Conservation (phyloP, 1,284 basidiomycete genomes). For the Ceratobasidium sp. region DNA sequence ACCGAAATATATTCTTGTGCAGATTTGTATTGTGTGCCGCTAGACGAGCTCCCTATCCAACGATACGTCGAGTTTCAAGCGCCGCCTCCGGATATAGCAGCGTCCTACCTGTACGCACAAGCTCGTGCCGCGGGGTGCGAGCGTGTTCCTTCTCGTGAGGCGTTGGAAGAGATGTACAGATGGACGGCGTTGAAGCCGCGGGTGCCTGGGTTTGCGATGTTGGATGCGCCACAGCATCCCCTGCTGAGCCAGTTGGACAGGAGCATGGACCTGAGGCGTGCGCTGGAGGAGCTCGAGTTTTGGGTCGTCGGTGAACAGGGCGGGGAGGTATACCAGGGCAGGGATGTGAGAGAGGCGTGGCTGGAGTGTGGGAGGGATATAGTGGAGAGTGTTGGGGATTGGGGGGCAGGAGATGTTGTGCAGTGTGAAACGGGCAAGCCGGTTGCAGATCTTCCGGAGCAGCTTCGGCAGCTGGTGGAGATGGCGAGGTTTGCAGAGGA, state of each 20-base stretch:
- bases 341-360: constrained; percentile 33
- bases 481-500: constrained; percentile 55
- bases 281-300: constrained; percentile 69
- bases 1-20: constrained; percentile 18
- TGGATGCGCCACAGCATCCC: constrained; percentile 56
- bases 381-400: constrained; percentile 43
- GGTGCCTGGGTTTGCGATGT: constrained; percentile 47
- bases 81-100: constrained; percentile 67
- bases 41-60: constrained; percentile 80
- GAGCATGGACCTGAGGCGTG: constrained; percentile 66
- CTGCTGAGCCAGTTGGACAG: constrained; percentile 55
- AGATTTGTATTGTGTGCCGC: constrained; percentile 80
- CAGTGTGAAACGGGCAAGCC: too few relatives aligned
- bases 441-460: not conserved
- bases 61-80: constrained; percentile 67
- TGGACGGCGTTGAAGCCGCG: constrained; percentile 14
- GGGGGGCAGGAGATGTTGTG: constrained; percentile 31
- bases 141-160: constrained; percentile 6
- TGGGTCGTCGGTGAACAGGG: constrained; percentile 50
- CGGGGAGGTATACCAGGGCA: not conserved
- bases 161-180: not conserved
- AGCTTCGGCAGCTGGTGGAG: constrained; percentile 1
- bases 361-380: constrained; percentile 30
- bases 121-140: constrained; percentile 58
- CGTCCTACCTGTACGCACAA: constrained; percentile 77